A percentile compares a stretch with the other conserved stretches of the same genome.
Conservation (phyloP, 2,329 filamentous ascomycete species). For the Gyromitra esculenta region DNA sequence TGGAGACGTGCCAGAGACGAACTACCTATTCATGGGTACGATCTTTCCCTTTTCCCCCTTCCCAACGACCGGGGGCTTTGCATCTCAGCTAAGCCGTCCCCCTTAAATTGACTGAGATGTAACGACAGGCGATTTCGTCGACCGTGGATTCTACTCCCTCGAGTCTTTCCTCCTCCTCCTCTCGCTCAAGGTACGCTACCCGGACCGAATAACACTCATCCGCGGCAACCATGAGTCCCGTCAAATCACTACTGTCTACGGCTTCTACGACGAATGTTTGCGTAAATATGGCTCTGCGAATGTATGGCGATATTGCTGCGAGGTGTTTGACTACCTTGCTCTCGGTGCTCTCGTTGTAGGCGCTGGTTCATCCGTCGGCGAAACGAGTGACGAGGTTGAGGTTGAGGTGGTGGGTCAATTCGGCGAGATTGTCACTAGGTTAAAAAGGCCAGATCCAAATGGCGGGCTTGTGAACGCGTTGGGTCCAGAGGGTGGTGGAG, state of each 20-base stretch:
- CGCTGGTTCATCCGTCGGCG: slow-evolving; percentile 73
- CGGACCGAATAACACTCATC: slow-evolving; percentile 95
- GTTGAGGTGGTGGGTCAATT: slow-evolving; percentile 91
- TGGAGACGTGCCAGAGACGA: slow-evolving; percentile 92
- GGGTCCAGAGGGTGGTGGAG: slow-evolving; percentile 1
- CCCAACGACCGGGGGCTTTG: background rate
- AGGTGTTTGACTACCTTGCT: slow-evolving; percentile 96
- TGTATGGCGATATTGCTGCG: slow-evolving; percentile 96
- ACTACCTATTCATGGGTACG: slow-evolving; percentile 95
- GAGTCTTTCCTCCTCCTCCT: slow-evolving; percentile 96
- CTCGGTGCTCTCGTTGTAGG: slow-evolving; percentile 91
- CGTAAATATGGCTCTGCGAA: slow-evolving; percentile 96
- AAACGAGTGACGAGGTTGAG: slow-evolving; percentile 78
- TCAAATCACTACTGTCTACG: slow-evolving; percentile 96
- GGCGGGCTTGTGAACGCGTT: slow-evolving; percentile 22
- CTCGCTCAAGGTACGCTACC: slow-evolving; percentile 96
- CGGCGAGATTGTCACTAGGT: slow-evolving; percentile 79
- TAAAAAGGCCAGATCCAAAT: slow-evolving; percentile 65
- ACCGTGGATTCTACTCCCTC: slow-evolving; percentile 96
- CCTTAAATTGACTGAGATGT: background rate
- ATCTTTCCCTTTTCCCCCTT: background rate
- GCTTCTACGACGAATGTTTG: slow-evolving; percentile 97
- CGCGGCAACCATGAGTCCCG: slow-evolving; percentile 95
- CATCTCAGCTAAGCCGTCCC: background rate
- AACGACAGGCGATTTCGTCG: slow-evolving; percentile 85